Conservation (phyloP, 2,329 filamentous ascomycete genomes). For the Fusarium austroafricanum region DNA sequence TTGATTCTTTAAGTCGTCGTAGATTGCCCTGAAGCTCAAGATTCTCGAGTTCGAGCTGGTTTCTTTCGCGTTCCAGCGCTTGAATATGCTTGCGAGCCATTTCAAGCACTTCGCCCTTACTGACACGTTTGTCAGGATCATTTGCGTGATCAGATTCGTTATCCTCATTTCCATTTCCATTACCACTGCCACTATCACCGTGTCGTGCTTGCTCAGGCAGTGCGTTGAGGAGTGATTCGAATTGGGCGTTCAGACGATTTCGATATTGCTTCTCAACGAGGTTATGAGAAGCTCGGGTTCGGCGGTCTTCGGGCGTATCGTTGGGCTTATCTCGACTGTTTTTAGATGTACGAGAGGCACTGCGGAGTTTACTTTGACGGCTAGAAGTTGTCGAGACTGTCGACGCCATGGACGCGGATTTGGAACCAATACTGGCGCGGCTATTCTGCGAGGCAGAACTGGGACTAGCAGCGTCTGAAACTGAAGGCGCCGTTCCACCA, state of each 20-base stretch:
- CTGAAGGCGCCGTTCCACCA: constrained; percentile 29
- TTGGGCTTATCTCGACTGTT: constrained; percentile 43
- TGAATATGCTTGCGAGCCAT: constrained; percentile 46
- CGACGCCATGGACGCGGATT: constrained; percentile 40
- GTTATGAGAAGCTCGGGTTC: constrained; percentile 46
- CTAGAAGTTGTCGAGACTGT: constrained; percentile 43
- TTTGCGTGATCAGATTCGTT: constrained; percentile 40
- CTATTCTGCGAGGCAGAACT: constrained; percentile 43
- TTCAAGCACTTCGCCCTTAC: constrained; percentile 46
- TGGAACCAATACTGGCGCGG: constrained; percentile 40
- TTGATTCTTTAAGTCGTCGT: constrained; percentile 33
- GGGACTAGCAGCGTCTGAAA: constrained; percentile 42
- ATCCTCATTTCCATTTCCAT: constrained; percentile 32
- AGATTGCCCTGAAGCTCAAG: constrained; percentile 43
- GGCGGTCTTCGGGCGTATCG: constrained; percentile 45
- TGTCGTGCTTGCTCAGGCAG: constrained; percentile 41
- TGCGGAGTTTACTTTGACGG: constrained; percentile 44
- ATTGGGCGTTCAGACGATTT: constrained; percentile 45
- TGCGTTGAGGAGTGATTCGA: constrained; percentile 42
- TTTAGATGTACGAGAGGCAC: constrained; percentile 46
- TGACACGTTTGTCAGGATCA: constrained; percentile 42
- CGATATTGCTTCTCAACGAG: constrained; percentile 47
- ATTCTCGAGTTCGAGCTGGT: constrained; percentile 41
- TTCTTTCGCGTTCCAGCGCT: constrained; percentile 41
- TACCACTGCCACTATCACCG: constrained; percentile 10